A percentile compares a stretch with the other conserved stretches of the same genome.
These are phyloP conservation scores for Omphalotus olearius DNA, from an alignment of 1,284 basidiomycete species.

Conservation along the genomic window DNA sequence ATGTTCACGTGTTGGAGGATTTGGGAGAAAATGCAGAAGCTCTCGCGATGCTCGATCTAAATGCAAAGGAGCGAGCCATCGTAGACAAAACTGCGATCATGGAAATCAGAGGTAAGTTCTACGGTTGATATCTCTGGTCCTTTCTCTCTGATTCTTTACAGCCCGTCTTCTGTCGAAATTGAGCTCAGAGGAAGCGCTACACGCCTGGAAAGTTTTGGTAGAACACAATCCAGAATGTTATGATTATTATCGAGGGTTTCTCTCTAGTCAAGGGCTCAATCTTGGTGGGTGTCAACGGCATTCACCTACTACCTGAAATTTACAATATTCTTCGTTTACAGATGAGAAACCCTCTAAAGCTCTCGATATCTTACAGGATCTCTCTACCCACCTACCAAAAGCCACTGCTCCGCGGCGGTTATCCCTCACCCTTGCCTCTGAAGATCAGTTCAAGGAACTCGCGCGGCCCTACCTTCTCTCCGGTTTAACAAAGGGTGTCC, in stretches of 20 bases:
- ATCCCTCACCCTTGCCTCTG: conserved; percentile 62
- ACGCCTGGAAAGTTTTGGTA: conserved; percentile 77
- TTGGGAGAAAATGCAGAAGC: conserved; percentile 64
- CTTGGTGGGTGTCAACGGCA: conserved; percentile 43
- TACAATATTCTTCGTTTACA: conserved; percentile 16
- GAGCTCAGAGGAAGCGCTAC: conserved; percentile 64
- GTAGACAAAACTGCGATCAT: conserved; percentile 71
- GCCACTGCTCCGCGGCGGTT: conserved; percentile 75
- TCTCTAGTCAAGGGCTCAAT: conserved; percentile 63
- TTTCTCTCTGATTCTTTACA: conserved; percentile 25
- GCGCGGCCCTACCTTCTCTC: conserved; percentile 68
- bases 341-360: conserved; percentile 52
- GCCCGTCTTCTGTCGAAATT: conserved; percentile 71
- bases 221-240: conserved; percentile 85
- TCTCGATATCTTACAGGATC: conserved; percentile 53
- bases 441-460: conserved; percentile 61
- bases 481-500: conserved; percentile 83
- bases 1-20: conserved; percentile 78
- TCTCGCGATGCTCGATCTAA: conserved; percentile 58
- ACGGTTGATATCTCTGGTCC: conserved; percentile 11
- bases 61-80: conserved; percentile 61
- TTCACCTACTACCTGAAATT: conserved; percentile 1
- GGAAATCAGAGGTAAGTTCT: conserved; percentile 61
- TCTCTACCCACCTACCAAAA: conserved; percentile 60
- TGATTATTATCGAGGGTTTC: conserved; percentile 76